Base-by-base conservation (phyloP, 768 basidiomycete genomes). In the Trametes maxima region DNA sequence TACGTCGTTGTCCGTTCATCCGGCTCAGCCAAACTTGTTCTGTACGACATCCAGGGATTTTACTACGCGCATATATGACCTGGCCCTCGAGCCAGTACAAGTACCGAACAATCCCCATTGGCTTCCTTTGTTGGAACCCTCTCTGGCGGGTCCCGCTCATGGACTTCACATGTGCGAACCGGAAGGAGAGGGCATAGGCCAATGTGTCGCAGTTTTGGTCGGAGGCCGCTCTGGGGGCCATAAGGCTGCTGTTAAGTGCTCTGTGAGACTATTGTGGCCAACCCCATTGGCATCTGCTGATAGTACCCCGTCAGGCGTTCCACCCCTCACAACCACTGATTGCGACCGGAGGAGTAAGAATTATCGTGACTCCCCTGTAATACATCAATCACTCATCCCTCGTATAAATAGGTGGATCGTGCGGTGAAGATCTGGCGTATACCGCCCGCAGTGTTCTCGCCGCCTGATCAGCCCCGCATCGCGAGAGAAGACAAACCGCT, bases 171-270 rank as follows among this genome's bases (percentile, higher is more conserved):
- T 83, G 65, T 76, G 76, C 16, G 85, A 86, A 62, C 66, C 72
- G 0, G 88, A 90, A 73, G 89, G 89, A 10, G 71, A 77, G 14
- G 88, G 87, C 11, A 66, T 72, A 11, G 81, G 81, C 12, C 79
- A 84, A 19, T 92, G 90, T 65, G 78, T 87, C 6, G 75, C 80
- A 12, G 79, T 92, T 16, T 75, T 92, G 16, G 81, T 83, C 62
- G 90, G 90, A 4, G 86, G 87, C 3, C 79, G 84, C 57, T 86
- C 89, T 35, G 90, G 88, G 5, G 90, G 90, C 0, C 90, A 92
- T 69, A 72, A 80, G 54, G 89, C 83, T 54, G 85, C 88, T 39
- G 88, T 92, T 17, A 72, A 89, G 1, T 79, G 79, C 51, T 87
- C 89, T 21, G 89, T 87, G 67, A 64, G 81, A 25, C 3, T 28